phyloP scores from a whole-genome alignment of 106 monocot genomes.

The Dioscorea dumetorum region DNA sequence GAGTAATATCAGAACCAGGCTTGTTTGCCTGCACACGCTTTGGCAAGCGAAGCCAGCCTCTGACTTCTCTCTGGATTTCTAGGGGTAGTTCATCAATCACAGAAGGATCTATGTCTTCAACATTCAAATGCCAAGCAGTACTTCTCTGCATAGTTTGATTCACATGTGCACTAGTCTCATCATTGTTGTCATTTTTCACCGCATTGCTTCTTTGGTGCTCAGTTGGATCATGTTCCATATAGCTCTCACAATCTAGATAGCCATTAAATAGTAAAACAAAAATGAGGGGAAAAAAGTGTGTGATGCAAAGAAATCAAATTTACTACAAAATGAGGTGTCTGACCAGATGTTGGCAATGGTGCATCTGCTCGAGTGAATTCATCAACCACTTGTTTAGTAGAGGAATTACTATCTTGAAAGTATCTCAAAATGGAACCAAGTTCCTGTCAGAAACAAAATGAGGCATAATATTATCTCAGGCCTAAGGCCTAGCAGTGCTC shows the following conservation, averaged over 20 bases:
- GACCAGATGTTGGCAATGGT: conserved; percentile 5
- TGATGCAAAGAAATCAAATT: background rate
- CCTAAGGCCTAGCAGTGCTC: no score
- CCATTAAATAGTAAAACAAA: background rate
- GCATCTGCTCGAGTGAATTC: background rate
- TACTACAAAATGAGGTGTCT: background rate
- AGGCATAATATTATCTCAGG: background rate
- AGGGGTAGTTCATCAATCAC: conserved; percentile 71
- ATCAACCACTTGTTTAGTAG: conserved; percentile 19
- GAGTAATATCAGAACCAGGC: conserved; percentile 38
- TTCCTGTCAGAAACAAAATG: conserved; percentile 12
- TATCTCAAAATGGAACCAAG: conserved; percentile 22
- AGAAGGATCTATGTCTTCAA: conserved; percentile 70
- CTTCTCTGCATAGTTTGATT: conserved; percentile 7
- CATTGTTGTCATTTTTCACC: background rate
- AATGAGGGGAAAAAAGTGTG: background rate
- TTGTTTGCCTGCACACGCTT: conserved; percentile 44
- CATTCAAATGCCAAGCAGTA: conserved; percentile 38
- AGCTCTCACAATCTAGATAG: conserved; percentile 14
- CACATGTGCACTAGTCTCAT: background rate
- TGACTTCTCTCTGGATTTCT: conserved; percentile 75
- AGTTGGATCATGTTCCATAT: conserved; percentile 10
- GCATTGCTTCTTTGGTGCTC: background rate
- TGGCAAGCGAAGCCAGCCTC: conserved; percentile 49
- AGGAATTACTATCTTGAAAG: conserved; percentile 13